Evolutionary conservation across 1,139 yeast species (phyloP).

Genomic region (Suhomyces bolitotheri): DNA sequence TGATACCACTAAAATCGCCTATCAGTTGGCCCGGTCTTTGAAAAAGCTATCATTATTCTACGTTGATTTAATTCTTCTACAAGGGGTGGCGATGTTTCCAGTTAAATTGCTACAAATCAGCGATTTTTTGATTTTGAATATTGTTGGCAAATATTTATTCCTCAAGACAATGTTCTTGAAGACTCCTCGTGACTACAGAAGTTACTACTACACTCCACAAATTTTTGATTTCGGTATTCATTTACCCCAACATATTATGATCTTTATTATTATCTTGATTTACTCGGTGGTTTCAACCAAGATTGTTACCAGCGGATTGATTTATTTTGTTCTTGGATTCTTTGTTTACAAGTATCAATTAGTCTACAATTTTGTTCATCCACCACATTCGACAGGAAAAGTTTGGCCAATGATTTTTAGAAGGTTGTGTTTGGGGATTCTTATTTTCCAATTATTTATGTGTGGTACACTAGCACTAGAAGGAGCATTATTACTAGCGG

Average conservation of each 20-base stretch:
- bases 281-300: constrained; percentile 67
- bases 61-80: constrained; percentile 77
- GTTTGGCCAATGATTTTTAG: constrained; percentile 69
- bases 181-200: constrained; percentile 57
- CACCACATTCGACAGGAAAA: constrained; percentile 70
- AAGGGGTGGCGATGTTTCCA: constrained; percentile 85
- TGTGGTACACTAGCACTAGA: constrained; percentile 69
- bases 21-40: constrained; percentile 70
- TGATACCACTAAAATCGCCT: constrained; percentile 77
- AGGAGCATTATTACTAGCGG: constrained; percentile 55
- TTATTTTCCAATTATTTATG: constrained; percentile 65
- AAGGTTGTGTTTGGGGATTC: constrained; percentile 56
- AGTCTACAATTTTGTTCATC: constrained; percentile 65
- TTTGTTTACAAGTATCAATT: constrained; percentile 67
- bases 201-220: constrained; percentile 58
- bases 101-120: constrained; percentile 71
- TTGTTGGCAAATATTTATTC: constrained; percentile 59
- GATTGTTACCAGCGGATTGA: constrained; percentile 61
- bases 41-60: constrained; percentile 73
- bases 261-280: constrained; percentile 59
- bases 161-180: constrained; percentile 43
- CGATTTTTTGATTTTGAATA: constrained; percentile 48
- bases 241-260: constrained; percentile 64
- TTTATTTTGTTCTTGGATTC: constrained; percentile 62
- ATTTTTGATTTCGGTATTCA: constrained; percentile 65